Evolutionary conservation across 805 yeast genomes (phyloP).

Genomic region (Hagleromyces aurorensis): DNA sequence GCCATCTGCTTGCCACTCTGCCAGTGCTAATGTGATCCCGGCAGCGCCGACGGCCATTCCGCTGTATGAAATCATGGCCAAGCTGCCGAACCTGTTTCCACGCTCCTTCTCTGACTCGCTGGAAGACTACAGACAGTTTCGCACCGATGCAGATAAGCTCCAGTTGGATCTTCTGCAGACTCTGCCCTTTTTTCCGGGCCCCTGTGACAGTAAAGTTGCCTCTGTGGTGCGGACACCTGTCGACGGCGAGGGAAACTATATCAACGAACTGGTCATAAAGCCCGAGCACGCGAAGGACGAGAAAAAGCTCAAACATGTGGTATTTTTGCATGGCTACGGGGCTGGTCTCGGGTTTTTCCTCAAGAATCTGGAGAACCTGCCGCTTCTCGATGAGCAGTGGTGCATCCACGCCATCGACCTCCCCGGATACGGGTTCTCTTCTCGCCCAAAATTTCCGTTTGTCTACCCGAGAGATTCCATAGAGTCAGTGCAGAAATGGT

Average conservation of each 20-base stretch:
- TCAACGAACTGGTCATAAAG: slow-evolving; percentile 69
- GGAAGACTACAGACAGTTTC: slow-evolving; percentile 38
- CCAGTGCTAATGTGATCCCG: slow-evolving; percentile 43
- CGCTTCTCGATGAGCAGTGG: slow-evolving; percentile 42
- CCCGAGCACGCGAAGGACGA: slow-evolving; percentile 35
- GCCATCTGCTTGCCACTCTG: no score
- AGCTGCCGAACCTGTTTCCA: slow-evolving; percentile 49
- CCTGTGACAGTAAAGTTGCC: slow-evolving; percentile 23
- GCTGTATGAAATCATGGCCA: slow-evolving; percentile 36
- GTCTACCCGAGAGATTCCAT: slow-evolving; percentile 21
- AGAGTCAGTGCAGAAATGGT: slow-evolving; percentile 31
- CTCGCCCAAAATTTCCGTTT: slow-evolving; percentile 62
- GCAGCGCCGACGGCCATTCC: slow-evolving; percentile 68
- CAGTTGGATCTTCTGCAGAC: slow-evolving; percentile 40
- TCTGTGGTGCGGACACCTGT: slow-evolving; percentile 33
- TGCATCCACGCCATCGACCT: slow-evolving; percentile 80
- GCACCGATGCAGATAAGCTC: slow-evolving; percentile 34
- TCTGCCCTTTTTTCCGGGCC: slow-evolving; percentile 40
- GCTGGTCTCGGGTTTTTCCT: slow-evolving; percentile 85
- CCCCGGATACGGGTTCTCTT: slow-evolving; percentile 84
- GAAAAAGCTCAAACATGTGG: slow-evolving; percentile 39
- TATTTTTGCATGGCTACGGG: slow-evolving; percentile 89
- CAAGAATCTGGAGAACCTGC: slow-evolving; percentile 57
- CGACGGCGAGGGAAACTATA: slow-evolving; percentile 41
- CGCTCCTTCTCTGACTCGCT: slow-evolving; percentile 44